Conservation (phyloP, 2,329 filamentous ascomycete species). For the Botryosphaeria agaves region DNA sequence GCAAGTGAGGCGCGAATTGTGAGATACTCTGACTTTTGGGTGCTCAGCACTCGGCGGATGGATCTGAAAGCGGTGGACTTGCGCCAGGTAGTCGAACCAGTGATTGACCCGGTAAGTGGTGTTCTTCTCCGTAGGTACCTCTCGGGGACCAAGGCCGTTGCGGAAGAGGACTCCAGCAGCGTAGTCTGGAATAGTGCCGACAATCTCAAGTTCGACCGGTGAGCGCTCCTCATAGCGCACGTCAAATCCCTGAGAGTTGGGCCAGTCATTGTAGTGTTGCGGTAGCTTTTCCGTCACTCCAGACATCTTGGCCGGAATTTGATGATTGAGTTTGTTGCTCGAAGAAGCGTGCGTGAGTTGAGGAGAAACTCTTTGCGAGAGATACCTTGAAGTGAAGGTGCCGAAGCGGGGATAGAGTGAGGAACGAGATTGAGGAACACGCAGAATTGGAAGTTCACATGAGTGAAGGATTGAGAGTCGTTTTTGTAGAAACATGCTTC, state of each 20-base stretch:
- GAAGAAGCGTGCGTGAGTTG: background rate
- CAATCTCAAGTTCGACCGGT: background rate
- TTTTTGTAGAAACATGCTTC: background rate
- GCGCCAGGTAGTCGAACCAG: slow-evolving; percentile 68
- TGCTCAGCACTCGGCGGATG: slow-evolving; percentile 7
- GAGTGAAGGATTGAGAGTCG: background rate
- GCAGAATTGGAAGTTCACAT: background rate
- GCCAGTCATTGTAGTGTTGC: background rate
- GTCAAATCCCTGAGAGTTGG: background rate
- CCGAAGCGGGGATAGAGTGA: background rate
- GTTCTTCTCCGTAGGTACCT: background rate
- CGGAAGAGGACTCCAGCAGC: background rate
- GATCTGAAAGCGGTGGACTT: slow-evolving; percentile 58
- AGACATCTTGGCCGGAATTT: background rate
- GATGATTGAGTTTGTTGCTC: background rate
- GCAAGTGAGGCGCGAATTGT: slow-evolving; percentile 53
- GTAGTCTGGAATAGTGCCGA: background rate
- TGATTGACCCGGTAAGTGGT: slow-evolving; percentile 40
- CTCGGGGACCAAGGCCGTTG: background rate
- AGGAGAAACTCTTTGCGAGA: background rate
- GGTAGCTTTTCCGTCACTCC: background rate
- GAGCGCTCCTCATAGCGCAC: background rate
- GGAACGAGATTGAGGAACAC: background rate
- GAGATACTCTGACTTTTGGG: slow-evolving; percentile 31
- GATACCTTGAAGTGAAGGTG: background rate